Conservation (phyloP, 1,284 basidiomycete genomes). For the Moesziomyces globuligerus region DNA sequence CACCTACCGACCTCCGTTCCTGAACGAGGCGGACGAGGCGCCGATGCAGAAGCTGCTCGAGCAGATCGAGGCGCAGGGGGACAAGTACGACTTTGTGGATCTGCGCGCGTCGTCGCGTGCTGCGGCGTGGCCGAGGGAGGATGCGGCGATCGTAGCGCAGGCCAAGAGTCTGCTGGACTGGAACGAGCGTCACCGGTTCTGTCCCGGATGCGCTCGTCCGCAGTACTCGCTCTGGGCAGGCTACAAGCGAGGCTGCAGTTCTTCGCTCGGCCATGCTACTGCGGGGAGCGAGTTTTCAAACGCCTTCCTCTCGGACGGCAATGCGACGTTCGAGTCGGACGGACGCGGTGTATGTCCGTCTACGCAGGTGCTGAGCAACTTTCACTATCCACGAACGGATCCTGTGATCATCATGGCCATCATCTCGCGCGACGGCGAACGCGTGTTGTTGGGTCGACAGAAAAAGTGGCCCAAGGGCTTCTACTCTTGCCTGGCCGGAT, state of each 20-base stretch:
- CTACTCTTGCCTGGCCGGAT: slow-evolving; percentile 65
- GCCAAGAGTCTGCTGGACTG: slow-evolving; percentile 62
- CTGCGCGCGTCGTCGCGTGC: slow-evolving; percentile 52
- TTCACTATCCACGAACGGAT: slow-evolving; percentile 61
- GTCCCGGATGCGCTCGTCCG: slow-evolving; percentile 83
- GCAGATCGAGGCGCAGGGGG: slow-evolving; percentile 11
- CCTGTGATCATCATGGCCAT: slow-evolving; percentile 90
- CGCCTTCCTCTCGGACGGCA: slow-evolving; percentile 11
- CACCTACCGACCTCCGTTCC: slow-evolving; percentile 38
- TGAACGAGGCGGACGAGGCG: neutral
- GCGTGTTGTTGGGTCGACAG: slow-evolving; percentile 83
- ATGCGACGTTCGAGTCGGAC: slow-evolving; percentile 27
- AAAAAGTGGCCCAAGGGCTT: slow-evolving; percentile 73
- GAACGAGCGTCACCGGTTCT: slow-evolving; percentile 75
- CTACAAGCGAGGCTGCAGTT: slow-evolving; percentile 86
- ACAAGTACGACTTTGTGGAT: slow-evolving; percentile 58
- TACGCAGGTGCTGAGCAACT: slow-evolving; percentile 53
- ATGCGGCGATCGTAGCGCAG: slow-evolving; percentile 60
- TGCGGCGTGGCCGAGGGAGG: slow-evolving; percentile 35
- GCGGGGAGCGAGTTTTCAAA: slow-evolving; percentile 8
- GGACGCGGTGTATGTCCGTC: slow-evolving; percentile 41
- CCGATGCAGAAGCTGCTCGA: slow-evolving; percentile 38
- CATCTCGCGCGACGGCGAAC: slow-evolving; percentile 78
- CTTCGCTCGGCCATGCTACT: slow-evolving; percentile 47
- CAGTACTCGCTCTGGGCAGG: slow-evolving; percentile 92